Base-by-base conservation (phyloP, 768 basidiomycete species). In the Amyloporia xantha region DNA sequence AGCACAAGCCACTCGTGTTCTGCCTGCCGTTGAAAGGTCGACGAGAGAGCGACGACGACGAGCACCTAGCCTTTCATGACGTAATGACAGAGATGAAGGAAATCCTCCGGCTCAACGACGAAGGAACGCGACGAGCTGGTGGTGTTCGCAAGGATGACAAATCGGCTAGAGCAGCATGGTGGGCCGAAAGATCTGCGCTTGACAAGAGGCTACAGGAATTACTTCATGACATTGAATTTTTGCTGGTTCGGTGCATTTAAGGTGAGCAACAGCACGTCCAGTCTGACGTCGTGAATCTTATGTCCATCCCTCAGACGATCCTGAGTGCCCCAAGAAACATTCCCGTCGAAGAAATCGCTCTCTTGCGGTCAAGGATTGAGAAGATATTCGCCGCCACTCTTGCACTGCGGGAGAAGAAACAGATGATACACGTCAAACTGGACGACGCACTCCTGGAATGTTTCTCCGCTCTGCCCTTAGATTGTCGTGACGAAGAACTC, bases 241-340 rank as follows among this genome's bases (percentile, higher is more conserved):
- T 92, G 88, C 60, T 98, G 96, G 96, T 73, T 99, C 2, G 95
- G 96, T 1, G 92, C 86, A 19, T 97, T 96, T 78, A 98, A 97
- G 82, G 94, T 93, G 43, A 27, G 73, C 58, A 10, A 21, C 44
- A 26, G 36, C n/a, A n/a, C n/a, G n/a, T n/a, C n/a, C n/a, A n/a
- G n/a, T n/a, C n/a, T n/a, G n/a, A n/a, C n/a, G n/a, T n/a, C n/a
- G n/a, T n/a, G n/a, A n/a, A n/a, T n/a, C n/a, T n/a, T n/a, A n/a
- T n/a, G n/a, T n/a, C n/a, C n/a, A n/a, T n/a, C n/a, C n/a, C 13
- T 28, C 43, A 86, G 87, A 82, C 84, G 1, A 82, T 87, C 59
- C 69, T 82, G 25, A 79, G 74, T 49, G 72, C 75, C 19, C 71
- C 72, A 1, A 66, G 66, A 27, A 67, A 65, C 40, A 55, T 72